These are phyloP conservation scores for Ligustrum vulgare DNA, from an alignment of 257 asterid species.

Conservation along the genomic window DNA sequence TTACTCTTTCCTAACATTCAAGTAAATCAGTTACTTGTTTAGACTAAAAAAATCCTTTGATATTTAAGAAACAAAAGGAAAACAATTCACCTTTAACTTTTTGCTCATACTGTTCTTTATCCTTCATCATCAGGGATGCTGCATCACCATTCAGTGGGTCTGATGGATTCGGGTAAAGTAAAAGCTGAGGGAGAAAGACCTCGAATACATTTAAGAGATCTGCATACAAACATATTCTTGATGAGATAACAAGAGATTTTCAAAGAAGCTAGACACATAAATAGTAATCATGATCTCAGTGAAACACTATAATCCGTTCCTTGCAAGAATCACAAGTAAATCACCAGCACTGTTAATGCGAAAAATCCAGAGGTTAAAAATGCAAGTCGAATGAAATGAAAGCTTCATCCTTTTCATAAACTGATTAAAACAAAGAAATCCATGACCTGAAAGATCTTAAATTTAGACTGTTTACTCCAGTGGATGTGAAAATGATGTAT, in stretches of 20 bases:
- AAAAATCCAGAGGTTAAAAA: not conserved
- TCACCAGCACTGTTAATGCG: not conserved
- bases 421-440: not conserved
- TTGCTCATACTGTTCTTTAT: slow-evolving; percentile 66
- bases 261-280: not conserved
- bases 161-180: slow-evolving; percentile 87
- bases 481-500: not conserved
- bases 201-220: slow-evolving; percentile 88
- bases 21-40: not conserved
- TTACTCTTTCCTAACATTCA: not conserved
- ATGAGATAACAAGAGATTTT: not conserved
- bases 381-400: not conserved
- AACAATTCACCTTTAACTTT: slow-evolving; percentile 73
- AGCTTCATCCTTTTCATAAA: not conserved
- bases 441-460: not conserved
- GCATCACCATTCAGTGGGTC: slow-evolving; percentile 94
- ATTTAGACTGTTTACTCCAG: not conserved
- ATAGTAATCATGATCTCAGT: not conserved
- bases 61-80: not conserved
- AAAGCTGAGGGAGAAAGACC: slow-evolving; percentile 93
- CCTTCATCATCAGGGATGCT: slow-evolving; percentile 92
- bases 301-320: not conserved
- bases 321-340: not conserved
- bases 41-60: not conserved
- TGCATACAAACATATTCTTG: slow-evolving; percentile 36